These are phyloP conservation scores for Avicennia marina DNA, from an alignment of 257 asterid genomes.

Conservation along the genomic window DNA sequence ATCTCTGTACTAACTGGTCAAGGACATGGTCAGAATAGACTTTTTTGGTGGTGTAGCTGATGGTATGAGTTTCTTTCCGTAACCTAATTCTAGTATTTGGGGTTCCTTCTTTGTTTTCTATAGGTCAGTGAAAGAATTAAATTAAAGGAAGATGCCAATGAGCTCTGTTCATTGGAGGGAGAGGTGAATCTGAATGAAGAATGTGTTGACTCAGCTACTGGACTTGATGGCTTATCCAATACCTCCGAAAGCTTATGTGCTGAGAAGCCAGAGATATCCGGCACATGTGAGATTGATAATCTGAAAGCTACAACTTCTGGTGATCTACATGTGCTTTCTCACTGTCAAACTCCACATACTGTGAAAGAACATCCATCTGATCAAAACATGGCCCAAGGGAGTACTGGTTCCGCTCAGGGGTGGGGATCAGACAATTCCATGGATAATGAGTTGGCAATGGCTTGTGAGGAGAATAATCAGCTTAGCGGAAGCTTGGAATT, in stretches of 20 bases:
- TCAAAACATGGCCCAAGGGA: slow-evolving; percentile 36
- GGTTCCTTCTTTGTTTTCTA: slow-evolving; percentile 13
- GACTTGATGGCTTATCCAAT: slow-evolving; percentile 78
- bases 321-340: slow-evolving; percentile 38
- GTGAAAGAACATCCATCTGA: slow-evolving; percentile 46
- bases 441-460: slow-evolving; percentile 56
- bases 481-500: slow-evolving; percentile 70
- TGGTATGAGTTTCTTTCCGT: neutral
- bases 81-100: slow-evolving; percentile 2
- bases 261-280: slow-evolving; percentile 59
- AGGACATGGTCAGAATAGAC: no score
- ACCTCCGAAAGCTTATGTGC: slow-evolving; percentile 79
- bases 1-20: neutral
- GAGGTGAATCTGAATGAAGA: slow-evolving; percentile 56
- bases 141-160: slow-evolving; percentile 57
- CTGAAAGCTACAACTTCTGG: slow-evolving; percentile 39
- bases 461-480: slow-evolving; percentile 64
- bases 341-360: slow-evolving; percentile 37
- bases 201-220: slow-evolving; percentile 53
- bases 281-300: slow-evolving; percentile 44
- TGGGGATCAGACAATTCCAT: slow-evolving; percentile 62
- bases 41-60: neutral
- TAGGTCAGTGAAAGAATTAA: slow-evolving; percentile 59
- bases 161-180: slow-evolving; percentile 66
- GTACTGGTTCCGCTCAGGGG: slow-evolving; percentile 42